Conservation (phyloP, 495 filamentous ascomycete genomes). For the Aspergillus steynii region DNA sequence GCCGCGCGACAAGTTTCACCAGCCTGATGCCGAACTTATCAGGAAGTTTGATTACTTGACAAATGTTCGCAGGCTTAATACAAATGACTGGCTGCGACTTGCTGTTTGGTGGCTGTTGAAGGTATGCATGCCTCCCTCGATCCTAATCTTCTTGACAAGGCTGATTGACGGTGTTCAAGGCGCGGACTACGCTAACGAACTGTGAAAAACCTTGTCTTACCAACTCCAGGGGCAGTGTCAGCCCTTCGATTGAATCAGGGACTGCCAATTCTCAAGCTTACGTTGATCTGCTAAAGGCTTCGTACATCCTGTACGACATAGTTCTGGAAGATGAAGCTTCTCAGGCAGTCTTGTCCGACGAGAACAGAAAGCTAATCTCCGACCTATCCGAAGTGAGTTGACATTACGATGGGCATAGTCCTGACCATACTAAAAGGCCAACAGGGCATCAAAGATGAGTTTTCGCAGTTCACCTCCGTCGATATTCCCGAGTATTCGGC, state of each 20-base stretch:
- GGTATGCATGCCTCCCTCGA: constrained; percentile 16
- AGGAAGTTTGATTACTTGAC: constrained; percentile 25
- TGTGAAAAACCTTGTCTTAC: constrained; percentile 25
- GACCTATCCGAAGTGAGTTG: constrained; percentile 39
- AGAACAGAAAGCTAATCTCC: constrained; percentile 42
- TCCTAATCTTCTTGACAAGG: background rate
- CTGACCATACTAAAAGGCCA: constrained; percentile 1
- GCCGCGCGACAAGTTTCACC: constrained; percentile 32
- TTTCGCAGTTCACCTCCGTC: constrained; percentile 30
- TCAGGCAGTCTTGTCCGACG: constrained; percentile 29
- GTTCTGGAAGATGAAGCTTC: constrained; percentile 31
- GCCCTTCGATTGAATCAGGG: constrained; percentile 26
- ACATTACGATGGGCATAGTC: background rate
- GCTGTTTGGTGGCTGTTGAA: constrained; percentile 52
- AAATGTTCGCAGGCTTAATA: constrained; percentile 25
- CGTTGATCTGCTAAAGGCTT: constrained; percentile 44
- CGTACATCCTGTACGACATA: constrained; percentile 43
- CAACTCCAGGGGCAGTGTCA: constrained; percentile 28
- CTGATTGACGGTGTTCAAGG: constrained; percentile 16
- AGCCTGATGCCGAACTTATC: constrained; percentile 26
- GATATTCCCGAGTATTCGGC: constrained; percentile 31
- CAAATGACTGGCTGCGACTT: constrained; percentile 40
- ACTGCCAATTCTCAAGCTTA: constrained; percentile 36
- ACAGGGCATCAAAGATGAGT: constrained; percentile 38
- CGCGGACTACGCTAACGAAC: constrained; percentile 27